Conservation (phyloP, 768 basidiomycete genomes). For the Suillus tomentosus region DNA sequence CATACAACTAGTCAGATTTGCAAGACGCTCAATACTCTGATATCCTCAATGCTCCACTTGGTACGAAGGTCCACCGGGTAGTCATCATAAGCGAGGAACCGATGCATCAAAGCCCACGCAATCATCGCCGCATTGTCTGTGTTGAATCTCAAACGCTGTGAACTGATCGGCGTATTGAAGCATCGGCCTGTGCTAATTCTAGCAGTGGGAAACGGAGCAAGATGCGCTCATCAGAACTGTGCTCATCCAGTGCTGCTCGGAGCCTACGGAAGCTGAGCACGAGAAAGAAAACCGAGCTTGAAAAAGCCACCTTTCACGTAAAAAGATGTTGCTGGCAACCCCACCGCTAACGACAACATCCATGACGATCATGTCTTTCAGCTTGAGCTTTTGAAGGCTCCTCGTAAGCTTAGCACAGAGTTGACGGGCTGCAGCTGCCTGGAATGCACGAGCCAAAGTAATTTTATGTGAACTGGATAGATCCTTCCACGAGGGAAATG, state of each 20-base stretch:
- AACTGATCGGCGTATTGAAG: neutral
- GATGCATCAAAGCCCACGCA: constrained; percentile 86
- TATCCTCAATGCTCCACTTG: constrained; percentile 77
- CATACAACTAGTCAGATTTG: neutral
- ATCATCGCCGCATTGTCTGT: constrained; percentile 98
- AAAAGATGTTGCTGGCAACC: constrained; percentile 81
- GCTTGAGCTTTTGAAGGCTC: constrained; percentile 40
- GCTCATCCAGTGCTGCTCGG: constrained; percentile 28
- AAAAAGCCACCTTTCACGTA: constrained; percentile 62
- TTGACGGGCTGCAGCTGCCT: constrained; percentile 68
- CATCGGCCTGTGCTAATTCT: constrained; percentile 64
- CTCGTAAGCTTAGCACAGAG: constrained; percentile 68
- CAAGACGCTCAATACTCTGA: neutral
- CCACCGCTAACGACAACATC: constrained; percentile 88
- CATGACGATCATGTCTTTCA: constrained; percentile 47
- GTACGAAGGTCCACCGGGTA: constrained; percentile 62
- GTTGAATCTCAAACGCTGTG: neutral
- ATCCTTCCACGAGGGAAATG: constrained; percentile 42
- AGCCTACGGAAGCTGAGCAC: constrained; percentile 31
- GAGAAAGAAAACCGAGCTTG: neutral
- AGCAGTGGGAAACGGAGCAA: constrained; percentile 71
- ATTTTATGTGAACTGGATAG: constrained; percentile 30
- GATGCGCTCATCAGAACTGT: constrained; percentile 37
- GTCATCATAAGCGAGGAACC: constrained; percentile 65
- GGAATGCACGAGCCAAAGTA: constrained; percentile 71